A percentile compares a stretch with the other conserved stretches of the same genome.
These are phyloP conservation scores for Colletotrichum musicola DNA, from an alignment of 2,329 filamentous ascomycete genomes.

Conservation along the genomic window DNA sequence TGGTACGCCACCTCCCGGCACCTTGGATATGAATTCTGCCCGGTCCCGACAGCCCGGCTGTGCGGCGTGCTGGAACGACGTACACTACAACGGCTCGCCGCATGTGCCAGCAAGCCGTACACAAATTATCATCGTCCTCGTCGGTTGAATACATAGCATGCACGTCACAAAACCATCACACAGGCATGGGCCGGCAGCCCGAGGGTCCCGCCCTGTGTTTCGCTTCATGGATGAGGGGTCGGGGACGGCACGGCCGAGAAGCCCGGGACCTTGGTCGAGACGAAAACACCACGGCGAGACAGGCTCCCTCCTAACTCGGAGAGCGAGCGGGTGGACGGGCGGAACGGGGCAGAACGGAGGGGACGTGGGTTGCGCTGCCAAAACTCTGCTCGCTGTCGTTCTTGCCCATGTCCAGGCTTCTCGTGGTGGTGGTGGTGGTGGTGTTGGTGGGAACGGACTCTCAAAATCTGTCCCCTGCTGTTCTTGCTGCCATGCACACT, in stretches of 20 bases:
- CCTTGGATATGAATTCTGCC: neutral
- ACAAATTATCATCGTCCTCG: too few relatives aligned
- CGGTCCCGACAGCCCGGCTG: neutral
- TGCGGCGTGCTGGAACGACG: too few relatives aligned
- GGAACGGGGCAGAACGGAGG: slow-evolving; percentile 10
- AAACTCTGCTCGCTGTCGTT: slow-evolving; percentile 14
- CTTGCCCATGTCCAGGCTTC: neutral
- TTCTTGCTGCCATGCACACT: neutral
- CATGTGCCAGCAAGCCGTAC: neutral
- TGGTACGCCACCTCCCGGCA: neutral
- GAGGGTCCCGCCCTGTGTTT: slow-evolving; percentile 23
- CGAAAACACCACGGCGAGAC: slow-evolving; percentile 3
- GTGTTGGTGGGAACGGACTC: too few relatives aligned
- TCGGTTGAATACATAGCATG: too few relatives aligned
- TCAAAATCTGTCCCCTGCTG: neutral
- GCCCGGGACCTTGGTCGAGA: slow-evolving; percentile 7
- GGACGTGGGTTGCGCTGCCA: slow-evolving; percentile 14
- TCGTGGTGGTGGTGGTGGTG: too few relatives aligned
- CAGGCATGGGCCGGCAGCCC: neutral
- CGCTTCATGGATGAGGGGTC: slow-evolving; percentile 20
- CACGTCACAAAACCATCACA: too few relatives aligned
- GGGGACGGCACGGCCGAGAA: slow-evolving; percentile 10
- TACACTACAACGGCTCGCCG: neutral
- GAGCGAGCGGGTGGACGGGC: slow-evolving; percentile 17
- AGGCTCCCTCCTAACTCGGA: slow-evolving; percentile 11